phyloP scores from a whole-genome alignment of 495 filamentous ascomycete genomes.

The Xylaria palmicola region DNA sequence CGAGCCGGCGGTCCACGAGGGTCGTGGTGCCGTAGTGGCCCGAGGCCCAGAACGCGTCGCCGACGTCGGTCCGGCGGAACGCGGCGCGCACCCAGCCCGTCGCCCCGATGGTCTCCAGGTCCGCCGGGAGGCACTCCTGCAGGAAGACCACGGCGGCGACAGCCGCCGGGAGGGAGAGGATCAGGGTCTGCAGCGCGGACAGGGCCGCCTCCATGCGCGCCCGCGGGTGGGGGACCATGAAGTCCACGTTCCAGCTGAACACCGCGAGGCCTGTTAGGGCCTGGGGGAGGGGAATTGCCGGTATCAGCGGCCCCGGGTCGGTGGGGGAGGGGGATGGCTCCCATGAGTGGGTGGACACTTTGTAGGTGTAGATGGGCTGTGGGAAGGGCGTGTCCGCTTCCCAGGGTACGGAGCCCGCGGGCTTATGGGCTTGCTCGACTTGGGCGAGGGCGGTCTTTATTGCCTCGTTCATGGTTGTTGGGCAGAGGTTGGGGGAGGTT shows the following conservation, averaged over 20 bases:
- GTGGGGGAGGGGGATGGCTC: background rate
- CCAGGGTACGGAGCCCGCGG: slow-evolving; percentile 8
- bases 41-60: slow-evolving; percentile 30
- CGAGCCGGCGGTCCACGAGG: slow-evolving; percentile 46
- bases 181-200: slow-evolving; percentile 35
- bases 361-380: slow-evolving; percentile 17
- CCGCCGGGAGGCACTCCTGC: slow-evolving; percentile 47
- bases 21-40: slow-evolving; percentile 50
- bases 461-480: slow-evolving; percentile 14
- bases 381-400: slow-evolving; percentile 17
- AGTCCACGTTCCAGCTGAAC: slow-evolving; percentile 54
- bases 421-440: background rate
- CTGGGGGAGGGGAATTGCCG: background rate
- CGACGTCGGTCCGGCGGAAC: slow-evolving; percentile 51
- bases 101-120: slow-evolving; percentile 40
- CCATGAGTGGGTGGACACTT: slow-evolving; percentile 15
- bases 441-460: slow-evolving; percentile 12
- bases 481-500: background rate
- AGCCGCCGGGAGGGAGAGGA: background rate
- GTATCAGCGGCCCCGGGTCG: background rate
- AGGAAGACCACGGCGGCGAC: slow-evolving; percentile 46
- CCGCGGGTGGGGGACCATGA: slow-evolving; percentile 35
- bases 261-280: slow-evolving; percentile 17
- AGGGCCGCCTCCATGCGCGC: slow-evolving; percentile 47
- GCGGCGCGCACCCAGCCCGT: slow-evolving; percentile 41